Evolutionary conservation across 176 grass and related monocot genomes (phyloP), one percentile per base, ranked within the genome.

Genomic region (Oryza coarctata): DNA sequence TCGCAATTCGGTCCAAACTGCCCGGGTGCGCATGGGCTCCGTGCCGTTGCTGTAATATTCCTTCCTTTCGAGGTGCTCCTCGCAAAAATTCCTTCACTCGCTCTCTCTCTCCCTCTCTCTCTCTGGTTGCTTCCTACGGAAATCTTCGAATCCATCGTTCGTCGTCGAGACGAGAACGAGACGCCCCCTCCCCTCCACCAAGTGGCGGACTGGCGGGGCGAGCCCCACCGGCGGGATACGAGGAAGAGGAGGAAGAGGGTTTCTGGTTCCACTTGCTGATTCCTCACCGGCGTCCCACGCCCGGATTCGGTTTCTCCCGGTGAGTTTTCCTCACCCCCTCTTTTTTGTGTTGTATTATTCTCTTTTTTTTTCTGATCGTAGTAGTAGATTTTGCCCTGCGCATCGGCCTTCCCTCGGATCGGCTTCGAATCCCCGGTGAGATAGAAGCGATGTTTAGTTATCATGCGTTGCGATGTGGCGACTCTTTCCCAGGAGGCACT

Each of bases 291-390:
- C n/a, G n/a, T n/a, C n/a, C n/a, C n/a, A 47, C 73, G 63, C 29
- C 39, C 32, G 71, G 76, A 57, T 36, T 39, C 43, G 55, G 9
- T 76, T 68, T 25, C 61, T 41, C 60, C 68, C 9, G n/a, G 87
- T 84, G 81, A 32, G 63, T 80, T 88, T 68, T 38, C 35, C 65
- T 45, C 36, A 13, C 33, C 52, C 63, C 32, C 4, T 22, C n/a
- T 71, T 33, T 52, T 55, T 55, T 6, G 5, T n/a, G 4, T 55
- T 55, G 5, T n/a, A 4, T 58, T 58, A 7, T 60, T 36, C 1
- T 34, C 22, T 13, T 26, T 18, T 60, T 10, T 20, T 30, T 38
- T 29, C 7, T 23, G 14, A 2, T 27, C 74, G 34, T 2, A 1
- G 6, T 8, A 75, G 71, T 35, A 23, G 26, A 30, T 44, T 81